A percentile compares a stretch with the other conserved stretches of the same genome.
Conservation (phyloP, 352 stramenopile genomes). For the Globisporangium cylindrosporum region DNA sequence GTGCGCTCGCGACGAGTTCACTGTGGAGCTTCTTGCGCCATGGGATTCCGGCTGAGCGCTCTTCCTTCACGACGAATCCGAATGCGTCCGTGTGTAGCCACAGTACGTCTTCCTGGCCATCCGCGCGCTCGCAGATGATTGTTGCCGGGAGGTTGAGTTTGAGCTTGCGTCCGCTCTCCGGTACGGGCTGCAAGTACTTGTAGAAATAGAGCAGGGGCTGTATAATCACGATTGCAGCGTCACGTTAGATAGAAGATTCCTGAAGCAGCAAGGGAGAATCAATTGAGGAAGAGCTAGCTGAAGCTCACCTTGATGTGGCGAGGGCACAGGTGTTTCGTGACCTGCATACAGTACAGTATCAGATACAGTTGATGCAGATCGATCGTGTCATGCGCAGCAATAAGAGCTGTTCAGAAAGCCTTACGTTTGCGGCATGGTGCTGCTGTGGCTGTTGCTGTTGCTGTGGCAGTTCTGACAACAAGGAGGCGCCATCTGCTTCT, state of each 20-base stretch:
- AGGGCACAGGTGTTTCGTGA: slow-evolving; percentile 24
- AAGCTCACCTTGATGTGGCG: slow-evolving; percentile 29
- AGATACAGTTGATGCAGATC: not conserved
- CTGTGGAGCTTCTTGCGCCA: slow-evolving; percentile 64
- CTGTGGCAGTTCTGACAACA: not conserved
- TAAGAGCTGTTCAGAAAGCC: too few relatives aligned
- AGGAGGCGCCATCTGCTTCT: not conserved
- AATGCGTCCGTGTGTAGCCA: slow-evolving; percentile 50
- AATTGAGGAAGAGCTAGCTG: not conserved
- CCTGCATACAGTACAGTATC: not conserved
- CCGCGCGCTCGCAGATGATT: slow-evolving; percentile 52
- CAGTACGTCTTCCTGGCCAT: slow-evolving; percentile 53
- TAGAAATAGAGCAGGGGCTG: slow-evolving; percentile 76
- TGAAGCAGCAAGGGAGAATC: not conserved
- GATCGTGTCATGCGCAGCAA: not conserved
- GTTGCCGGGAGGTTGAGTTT: slow-evolving; percentile 60
- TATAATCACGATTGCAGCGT: not conserved
- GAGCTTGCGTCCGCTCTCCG: slow-evolving; percentile 26
- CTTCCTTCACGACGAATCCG: slow-evolving; percentile 45
- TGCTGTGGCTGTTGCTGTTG: not conserved
- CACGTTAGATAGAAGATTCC: not conserved
- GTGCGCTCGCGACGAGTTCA: slow-evolving; percentile 27
- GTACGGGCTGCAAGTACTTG: slow-evolving; percentile 80
- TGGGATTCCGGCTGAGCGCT: slow-evolving; percentile 29
- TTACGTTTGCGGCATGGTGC: slow-evolving; percentile 1